phyloP scores from a whole-genome alignment of 2,329 filamentous ascomycete species.

The Fusarium humuli region DNA sequence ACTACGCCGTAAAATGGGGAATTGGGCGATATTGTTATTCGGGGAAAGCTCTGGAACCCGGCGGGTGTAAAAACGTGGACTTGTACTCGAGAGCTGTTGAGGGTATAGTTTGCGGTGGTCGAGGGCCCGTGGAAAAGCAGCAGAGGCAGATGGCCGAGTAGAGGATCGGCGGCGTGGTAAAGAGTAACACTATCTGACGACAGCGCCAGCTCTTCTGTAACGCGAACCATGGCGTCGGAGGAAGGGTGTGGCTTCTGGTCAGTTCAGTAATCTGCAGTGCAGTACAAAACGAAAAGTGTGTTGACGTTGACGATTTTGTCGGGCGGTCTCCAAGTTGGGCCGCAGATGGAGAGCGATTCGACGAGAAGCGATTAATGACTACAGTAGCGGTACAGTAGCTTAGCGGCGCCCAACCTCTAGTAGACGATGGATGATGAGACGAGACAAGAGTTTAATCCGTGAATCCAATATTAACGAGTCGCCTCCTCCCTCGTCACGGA shows the following conservation, averaged over 20 bases:
- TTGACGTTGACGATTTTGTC: conserved; percentile 28
- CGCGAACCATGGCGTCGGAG: conserved; percentile 78
- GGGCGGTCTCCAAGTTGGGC: conserved; percentile 45
- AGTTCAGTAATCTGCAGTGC: conserved; percentile 5
- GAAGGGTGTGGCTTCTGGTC: conserved; percentile 29
- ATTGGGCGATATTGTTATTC: conserved; percentile 92
- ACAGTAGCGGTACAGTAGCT: conserved; percentile 5
- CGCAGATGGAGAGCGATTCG: conserved; percentile 38
- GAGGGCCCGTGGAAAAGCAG: conserved; percentile 94
- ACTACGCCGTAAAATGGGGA: conserved; percentile 93
- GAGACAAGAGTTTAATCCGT: conserved; percentile 23
- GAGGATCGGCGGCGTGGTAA: conserved; percentile 88
- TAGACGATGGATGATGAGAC: background rate
- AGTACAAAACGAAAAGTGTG: conserved; percentile 34
- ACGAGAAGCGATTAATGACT: conserved; percentile 14
- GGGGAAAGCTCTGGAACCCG: conserved; percentile 88
- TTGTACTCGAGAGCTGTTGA: conserved; percentile 93
- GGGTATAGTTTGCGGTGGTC: conserved; percentile 85
- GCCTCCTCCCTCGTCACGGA: conserved; percentile 41
- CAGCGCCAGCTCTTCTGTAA: conserved; percentile 81
- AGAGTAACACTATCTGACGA: conserved; percentile 85
- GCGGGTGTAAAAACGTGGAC: conserved; percentile 91
- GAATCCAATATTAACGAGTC: conserved; percentile 32
- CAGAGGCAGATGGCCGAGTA: conserved; percentile 83
- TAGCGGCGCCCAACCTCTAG: conserved; percentile 9